A percentile compares a stretch with the other conserved stretches of the same genome.
Conservation (phyloP, 1,284 basidiomycete genomes). For the Puccinia polysora region DNA sequence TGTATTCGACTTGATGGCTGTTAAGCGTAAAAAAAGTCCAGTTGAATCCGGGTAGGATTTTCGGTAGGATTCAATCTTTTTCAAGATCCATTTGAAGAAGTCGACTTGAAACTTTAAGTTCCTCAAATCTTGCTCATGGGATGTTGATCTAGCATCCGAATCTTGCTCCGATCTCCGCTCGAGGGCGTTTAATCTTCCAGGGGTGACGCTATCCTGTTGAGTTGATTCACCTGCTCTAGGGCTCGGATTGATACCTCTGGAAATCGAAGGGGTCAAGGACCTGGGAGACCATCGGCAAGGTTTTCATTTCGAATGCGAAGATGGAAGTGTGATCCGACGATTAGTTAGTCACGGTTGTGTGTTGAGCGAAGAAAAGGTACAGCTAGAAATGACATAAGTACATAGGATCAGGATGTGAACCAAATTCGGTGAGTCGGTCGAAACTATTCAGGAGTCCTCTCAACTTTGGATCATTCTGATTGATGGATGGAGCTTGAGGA, state of each 20-base stretch:
- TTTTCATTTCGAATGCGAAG: neutral
- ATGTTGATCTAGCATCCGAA: neutral
- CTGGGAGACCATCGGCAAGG: neutral
- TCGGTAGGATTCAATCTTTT: slow-evolving; percentile 5
- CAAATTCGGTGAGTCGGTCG: neutral
- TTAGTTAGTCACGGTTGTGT: neutral
- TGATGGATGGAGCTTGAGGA: too few species aligned
- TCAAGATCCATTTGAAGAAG: slow-evolving; percentile 28
- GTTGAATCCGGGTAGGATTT: slow-evolving; percentile 15
- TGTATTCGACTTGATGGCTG: neutral
- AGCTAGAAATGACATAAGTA: neutral
- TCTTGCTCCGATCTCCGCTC: too few species aligned
- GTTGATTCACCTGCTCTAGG: neutral
- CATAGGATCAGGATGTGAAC: slow-evolving; percentile 34
- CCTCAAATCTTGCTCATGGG: slow-evolving; percentile 17
- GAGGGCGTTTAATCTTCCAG: slow-evolving; percentile 1
- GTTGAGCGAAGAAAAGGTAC: neutral
- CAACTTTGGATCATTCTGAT: slow-evolving; percentile 11
- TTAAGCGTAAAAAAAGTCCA: slow-evolving; percentile 14
- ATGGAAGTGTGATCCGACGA: too few species aligned
- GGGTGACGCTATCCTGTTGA: neutral
- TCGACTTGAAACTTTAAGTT: slow-evolving; percentile 28
- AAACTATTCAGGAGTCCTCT: slow-evolving; percentile 10
- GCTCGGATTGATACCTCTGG: slow-evolving; percentile 19
- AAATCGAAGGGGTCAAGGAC: slow-evolving; percentile 36